Conservation (phyloP, 2,329 filamentous ascomycete genomes). For the Teratosphaeria gauchensis region DNA sequence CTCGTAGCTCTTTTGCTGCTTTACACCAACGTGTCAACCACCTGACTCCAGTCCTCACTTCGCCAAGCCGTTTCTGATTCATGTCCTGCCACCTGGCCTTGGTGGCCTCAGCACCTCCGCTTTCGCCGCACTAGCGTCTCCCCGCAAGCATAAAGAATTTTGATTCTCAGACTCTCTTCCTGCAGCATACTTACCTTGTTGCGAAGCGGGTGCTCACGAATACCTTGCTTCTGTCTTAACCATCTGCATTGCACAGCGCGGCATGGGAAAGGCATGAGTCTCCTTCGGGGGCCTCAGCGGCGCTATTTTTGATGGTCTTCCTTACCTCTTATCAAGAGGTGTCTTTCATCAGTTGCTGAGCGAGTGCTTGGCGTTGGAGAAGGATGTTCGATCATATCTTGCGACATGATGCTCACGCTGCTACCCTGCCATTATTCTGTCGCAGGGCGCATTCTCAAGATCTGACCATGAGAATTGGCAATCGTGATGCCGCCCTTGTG, state of each 20-base stretch:
- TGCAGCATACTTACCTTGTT: conserved; percentile 2
- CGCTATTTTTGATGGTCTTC: conserved; percentile 6
- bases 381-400: not conserved
- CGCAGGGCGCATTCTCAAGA: too few relatives aligned
- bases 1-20: too few relatives aligned
- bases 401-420: too few relatives aligned
- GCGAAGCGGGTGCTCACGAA: conserved; percentile 6
- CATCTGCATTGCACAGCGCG: conserved; percentile 11
- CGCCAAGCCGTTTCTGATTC: too few relatives aligned
- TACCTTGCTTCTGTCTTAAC: conserved; percentile 2
- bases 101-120: not conserved
- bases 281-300: conserved; percentile 5
- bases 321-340: not conserved
- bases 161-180: not conserved
- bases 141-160: not conserved
- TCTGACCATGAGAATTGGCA: too few relatives aligned
- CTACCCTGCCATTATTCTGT: too few relatives aligned
- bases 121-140: not conserved
- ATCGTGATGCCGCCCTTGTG: too few relatives aligned
- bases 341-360: conserved; percentile 2
- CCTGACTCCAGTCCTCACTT: too few relatives aligned
- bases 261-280: conserved; percentile 5
- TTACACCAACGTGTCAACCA: too few relatives aligned
- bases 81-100: too few relatives aligned
- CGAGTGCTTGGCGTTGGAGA: not conserved